Percentiles rank a stretch among this genome's conserved stretches.
phyloP scores from a whole-genome alignment of 495 filamentous ascomycete species.

The Durotheca rogersii region DNA sequence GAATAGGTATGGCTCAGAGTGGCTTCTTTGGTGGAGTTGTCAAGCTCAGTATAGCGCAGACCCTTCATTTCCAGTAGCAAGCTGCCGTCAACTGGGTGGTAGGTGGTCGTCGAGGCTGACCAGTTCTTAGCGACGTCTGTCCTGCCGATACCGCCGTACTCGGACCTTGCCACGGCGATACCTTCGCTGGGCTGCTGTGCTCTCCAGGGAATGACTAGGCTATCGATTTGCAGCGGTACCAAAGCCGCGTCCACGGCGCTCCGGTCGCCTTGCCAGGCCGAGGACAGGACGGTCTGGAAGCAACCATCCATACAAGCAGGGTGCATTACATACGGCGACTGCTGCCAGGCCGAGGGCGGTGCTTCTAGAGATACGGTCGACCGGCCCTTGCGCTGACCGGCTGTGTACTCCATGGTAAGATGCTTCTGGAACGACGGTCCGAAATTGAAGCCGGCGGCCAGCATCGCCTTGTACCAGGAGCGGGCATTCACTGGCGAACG shows the following conservation, averaged over 20 bases:
- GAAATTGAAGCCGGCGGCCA: constrained; percentile 32
- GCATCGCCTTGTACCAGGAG: constrained; percentile 38
- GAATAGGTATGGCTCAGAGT: constrained; percentile 26
- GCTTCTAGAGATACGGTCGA: background rate
- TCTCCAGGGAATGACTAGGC: constrained; percentile 8
- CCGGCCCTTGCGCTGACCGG: constrained; percentile 20
- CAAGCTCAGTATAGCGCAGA: constrained; percentile 17
- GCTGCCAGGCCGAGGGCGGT: constrained; percentile 23
- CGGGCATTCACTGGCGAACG: background rate
- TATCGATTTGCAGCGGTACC: constrained; percentile 1
- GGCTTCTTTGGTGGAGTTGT: background rate
- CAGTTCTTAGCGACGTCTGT: constrained; percentile 12
- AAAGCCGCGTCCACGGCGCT: background rate
- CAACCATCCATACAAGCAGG: constrained; percentile 42
- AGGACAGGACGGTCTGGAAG: constrained; percentile 33
- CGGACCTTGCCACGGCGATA: background rate
- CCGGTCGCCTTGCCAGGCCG: constrained; percentile 12
- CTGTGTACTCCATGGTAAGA: constrained; percentile 24
- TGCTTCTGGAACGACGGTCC: constrained; percentile 35
- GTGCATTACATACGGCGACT: constrained; percentile 44
- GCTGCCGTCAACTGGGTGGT: constrained; percentile 21
- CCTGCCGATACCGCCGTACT: constrained; percentile 4
- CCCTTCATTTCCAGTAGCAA: constrained; percentile 28
- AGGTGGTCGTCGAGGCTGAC: constrained; percentile 10
- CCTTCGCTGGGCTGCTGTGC: too few relatives aligned